Conservation (phyloP, 768 basidiomycete species). For the Pleurotus tuber-regium region DNA sequence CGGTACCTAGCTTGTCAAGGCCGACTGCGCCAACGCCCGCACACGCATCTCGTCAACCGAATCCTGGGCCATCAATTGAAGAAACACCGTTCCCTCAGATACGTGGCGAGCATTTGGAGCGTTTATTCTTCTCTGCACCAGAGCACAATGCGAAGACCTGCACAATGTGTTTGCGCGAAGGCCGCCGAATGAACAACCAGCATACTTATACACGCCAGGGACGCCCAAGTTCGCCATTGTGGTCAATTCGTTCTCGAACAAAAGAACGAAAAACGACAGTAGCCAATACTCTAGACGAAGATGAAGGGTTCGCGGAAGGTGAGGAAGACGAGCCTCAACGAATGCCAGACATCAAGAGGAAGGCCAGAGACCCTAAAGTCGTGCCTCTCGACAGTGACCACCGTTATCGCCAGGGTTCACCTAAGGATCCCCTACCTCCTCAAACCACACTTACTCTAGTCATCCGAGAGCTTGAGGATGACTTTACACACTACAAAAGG, state of each 20-base stretch:
- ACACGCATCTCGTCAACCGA: conserved; percentile 23
- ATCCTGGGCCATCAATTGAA: conserved; percentile 12
- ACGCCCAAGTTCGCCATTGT: conserved; percentile 16
- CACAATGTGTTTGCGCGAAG: conserved; percentile 53
- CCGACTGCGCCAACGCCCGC: conserved; percentile 35
- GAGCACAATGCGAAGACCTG: conserved; percentile 74
- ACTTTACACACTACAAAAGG: conserved; percentile 95
- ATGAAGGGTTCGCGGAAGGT: conserved; percentile 49
- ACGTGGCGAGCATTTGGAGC: conserved; percentile 73
- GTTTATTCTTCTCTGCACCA: conserved; percentile 77
- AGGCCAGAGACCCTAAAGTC: conserved; percentile 31
- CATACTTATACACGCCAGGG: conserved; percentile 10
- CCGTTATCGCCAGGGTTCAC: conserved; percentile 29
- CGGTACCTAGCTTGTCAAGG: conserved; percentile 18
- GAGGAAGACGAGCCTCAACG: conserved; percentile 29
- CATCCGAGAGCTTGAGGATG: conserved; percentile 87
- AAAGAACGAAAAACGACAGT: conserved; percentile 1
- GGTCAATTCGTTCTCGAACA: conserved; percentile 20
- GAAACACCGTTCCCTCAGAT: conserved; percentile 80
- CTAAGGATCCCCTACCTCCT: conserved; percentile 57
- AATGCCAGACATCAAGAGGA: conserved; percentile 20
- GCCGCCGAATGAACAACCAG: conserved; percentile 23
- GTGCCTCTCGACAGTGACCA: conserved; percentile 24
- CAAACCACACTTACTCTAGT: conserved; percentile 87
- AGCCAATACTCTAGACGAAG: conserved; percentile 30